Conservation (phyloP, 805 yeast species). For the Sugiyamaella chiloensis region DNA sequence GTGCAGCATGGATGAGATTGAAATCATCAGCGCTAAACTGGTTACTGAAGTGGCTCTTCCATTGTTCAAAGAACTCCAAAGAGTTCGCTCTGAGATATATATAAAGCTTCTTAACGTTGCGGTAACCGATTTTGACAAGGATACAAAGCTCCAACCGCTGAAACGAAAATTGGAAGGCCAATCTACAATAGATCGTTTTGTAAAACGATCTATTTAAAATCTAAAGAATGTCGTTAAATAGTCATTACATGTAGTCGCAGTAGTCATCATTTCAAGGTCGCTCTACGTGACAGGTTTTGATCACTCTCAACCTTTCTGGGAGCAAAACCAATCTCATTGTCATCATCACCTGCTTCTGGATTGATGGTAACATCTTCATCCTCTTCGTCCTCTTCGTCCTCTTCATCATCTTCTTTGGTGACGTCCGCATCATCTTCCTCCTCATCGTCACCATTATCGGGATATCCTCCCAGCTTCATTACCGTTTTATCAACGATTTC, state of each 20-base stretch:
- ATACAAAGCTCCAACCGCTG: neutral
- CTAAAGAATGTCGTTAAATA: constrained; percentile 5
- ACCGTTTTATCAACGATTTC: constrained; percentile 87
- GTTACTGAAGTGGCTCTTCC: neutral
- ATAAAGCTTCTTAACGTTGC: constrained; percentile 6
- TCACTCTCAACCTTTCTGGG: constrained; percentile 6
- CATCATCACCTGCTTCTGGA: no score
- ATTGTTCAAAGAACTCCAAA: neutral
- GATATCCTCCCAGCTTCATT: constrained; percentile 62
- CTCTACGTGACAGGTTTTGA: neutral
- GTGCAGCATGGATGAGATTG: neutral
- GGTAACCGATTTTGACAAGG: constrained; percentile 2
- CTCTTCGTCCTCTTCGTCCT: constrained; percentile 29
- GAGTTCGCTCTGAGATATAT: neutral
- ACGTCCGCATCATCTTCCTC: constrained; percentile 46
- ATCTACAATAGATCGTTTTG: neutral
- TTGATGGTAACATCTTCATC: constrained; percentile 26
- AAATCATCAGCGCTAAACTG: neutral
- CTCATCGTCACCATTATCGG: constrained; percentile 51
- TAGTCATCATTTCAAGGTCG: neutral
- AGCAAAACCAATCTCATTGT: neutral
- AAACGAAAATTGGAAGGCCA: neutral
- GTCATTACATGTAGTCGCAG: neutral
- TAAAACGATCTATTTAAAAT: neutral
- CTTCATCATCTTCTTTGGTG: constrained; percentile 33